Percentiles rank a stretch among this genome's conserved stretches.
Evolutionary conservation across 169 alveolate species (phyloP).

Genomic region (Miamiensis avidus): DNA sequence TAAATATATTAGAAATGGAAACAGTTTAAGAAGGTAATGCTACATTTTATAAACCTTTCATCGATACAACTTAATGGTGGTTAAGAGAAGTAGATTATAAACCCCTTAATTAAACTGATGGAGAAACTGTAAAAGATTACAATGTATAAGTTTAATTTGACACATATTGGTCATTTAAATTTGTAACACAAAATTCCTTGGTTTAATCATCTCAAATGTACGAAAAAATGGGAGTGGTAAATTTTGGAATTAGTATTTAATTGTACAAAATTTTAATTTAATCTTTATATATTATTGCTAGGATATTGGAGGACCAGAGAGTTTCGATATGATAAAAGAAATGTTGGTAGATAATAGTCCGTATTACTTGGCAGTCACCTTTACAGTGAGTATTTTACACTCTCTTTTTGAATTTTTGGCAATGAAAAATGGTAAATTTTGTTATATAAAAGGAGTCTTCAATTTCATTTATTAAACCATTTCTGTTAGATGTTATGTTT

Average conservation of each 20-base stretch:
- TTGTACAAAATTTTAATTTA: too few relatives aligned
- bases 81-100: not conserved
- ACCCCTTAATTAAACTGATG: not conserved
- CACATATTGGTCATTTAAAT: not conserved
- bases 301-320: not conserved
- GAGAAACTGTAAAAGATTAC: not conserved
- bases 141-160: not conserved
- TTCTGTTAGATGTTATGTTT: constrained; percentile 89
- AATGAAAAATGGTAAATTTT: constrained; percentile 48
- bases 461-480: not conserved
- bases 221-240: not conserved
- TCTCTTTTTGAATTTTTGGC: constrained; percentile 75
- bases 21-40: not conserved
- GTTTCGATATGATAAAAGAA: constrained; percentile 38
- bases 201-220: not conserved
- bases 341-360: constrained; percentile 70
- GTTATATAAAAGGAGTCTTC: too few relatives aligned
- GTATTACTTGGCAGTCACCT: constrained; percentile 53
- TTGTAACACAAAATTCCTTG: too few relatives aligned
- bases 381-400: constrained; percentile 60
- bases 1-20: not conserved
- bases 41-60: not conserved
- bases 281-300: not conserved
- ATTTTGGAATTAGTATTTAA: too few relatives aligned
- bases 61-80: not conserved